A percentile compares a stretch with the other conserved stretches of the same genome.
Conservation (phyloP, 192 early-diverging fungal species). For the Mortierella antarctica region DNA sequence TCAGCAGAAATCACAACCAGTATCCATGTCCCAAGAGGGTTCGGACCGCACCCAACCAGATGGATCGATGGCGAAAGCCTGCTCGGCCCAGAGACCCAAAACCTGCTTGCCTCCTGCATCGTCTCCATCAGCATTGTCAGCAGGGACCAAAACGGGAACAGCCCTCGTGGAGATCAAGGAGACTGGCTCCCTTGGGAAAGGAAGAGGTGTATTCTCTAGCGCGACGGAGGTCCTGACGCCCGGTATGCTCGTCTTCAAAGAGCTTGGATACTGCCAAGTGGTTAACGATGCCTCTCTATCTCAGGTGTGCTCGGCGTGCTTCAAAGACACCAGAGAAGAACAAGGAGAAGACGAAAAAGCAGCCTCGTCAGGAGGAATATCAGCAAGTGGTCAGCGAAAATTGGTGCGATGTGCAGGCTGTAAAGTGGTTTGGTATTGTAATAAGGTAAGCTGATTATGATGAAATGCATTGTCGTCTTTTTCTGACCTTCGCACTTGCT, state of each 20-base stretch:
- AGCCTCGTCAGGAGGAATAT: constrained; percentile 5
- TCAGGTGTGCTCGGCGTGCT: constrained; percentile 37
- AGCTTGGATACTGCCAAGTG: constrained; percentile 46
- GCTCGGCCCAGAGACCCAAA: not conserved
- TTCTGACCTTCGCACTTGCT: no score
- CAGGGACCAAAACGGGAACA: constrained; percentile 11
- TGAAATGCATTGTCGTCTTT: no score
- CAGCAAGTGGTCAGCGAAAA: constrained; percentile 15
- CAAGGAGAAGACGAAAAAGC: constrained; percentile 24
- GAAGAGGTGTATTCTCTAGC: constrained; percentile 32
- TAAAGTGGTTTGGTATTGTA: constrained; percentile 46
- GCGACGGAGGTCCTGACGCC: constrained; percentile 18
- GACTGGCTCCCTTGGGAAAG: constrained; percentile 12
- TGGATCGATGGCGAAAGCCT: not conserved
- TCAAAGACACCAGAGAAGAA: constrained; percentile 45
- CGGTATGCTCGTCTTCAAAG: constrained; percentile 34
- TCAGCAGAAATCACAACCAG: constrained; percentile 9
- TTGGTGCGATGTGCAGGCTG: constrained; percentile 45
- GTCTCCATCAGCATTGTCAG: constrained; percentile 21
- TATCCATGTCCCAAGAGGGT: not conserved
- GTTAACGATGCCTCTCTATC: constrained; percentile 40
- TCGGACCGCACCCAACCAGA: not conserved
- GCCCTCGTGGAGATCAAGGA: constrained; percentile 28
- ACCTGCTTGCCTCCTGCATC: constrained; percentile 9
- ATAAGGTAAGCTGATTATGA: constrained; percentile 15